Conservation (phyloP, 106 monocot species). For the Iris macrosiphon region DNA sequence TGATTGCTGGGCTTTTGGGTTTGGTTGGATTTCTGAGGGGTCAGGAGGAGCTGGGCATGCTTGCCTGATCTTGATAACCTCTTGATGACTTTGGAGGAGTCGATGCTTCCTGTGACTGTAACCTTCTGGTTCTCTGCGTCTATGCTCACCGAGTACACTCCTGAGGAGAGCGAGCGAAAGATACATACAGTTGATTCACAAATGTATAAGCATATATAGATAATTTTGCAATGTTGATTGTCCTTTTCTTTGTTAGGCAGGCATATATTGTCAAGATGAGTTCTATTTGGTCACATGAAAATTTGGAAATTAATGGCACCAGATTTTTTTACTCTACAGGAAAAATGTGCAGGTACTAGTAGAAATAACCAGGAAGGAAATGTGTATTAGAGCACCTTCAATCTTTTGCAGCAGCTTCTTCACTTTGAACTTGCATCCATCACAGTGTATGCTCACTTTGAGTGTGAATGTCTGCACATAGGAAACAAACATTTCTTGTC, state of each 20-base stretch:
- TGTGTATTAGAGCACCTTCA: constrained; percentile 28
- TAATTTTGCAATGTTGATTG: neutral
- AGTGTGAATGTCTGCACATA: constrained; percentile 38
- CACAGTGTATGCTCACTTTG: constrained; percentile 56
- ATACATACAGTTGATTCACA: too few species aligned
- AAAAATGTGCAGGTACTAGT: too few species aligned
- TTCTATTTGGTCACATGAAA: neutral
- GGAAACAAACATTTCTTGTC: neutral
- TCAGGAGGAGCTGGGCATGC: constrained; percentile 75
- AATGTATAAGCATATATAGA: neutral
- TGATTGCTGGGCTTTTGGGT: constrained; percentile 19
- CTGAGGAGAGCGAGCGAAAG: constrained; percentile 22
- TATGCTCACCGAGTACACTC: constrained; percentile 69
- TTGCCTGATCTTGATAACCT: constrained; percentile 67
- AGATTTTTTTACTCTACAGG: neutral
- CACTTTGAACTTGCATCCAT: constrained; percentile 50
- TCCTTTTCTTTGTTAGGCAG: neutral
- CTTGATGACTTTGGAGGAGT: constrained; percentile 64
- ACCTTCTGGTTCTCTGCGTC: constrained; percentile 84
- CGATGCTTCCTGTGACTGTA: constrained; percentile 68
- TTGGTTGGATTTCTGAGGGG: constrained; percentile 36
- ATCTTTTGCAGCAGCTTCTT: constrained; percentile 52
- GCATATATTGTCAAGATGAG: too few species aligned
- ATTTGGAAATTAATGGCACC: neutral
- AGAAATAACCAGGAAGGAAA: neutral